Percentiles rank a stretch among this genome's conserved stretches.
phyloP scores from a whole-genome alignment of 345 rosid genomes.

The Dimocarpus longan region DNA sequence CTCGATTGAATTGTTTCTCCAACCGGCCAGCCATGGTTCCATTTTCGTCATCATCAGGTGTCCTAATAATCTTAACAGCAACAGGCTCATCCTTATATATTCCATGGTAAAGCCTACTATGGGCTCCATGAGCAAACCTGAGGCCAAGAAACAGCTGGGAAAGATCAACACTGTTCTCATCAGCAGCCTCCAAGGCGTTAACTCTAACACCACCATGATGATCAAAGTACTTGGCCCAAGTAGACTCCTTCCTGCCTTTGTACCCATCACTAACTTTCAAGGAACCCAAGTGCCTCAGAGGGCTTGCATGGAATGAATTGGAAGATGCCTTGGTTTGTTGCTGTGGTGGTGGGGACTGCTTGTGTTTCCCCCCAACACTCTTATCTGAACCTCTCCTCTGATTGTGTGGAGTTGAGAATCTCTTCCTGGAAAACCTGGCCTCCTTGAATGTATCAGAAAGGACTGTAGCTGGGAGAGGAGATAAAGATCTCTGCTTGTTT shows the following conservation, averaged over 20 bases:
- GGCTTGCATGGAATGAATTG: constrained; percentile 47
- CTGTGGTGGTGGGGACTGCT: constrained; percentile 26
- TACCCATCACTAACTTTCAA: constrained; percentile 57
- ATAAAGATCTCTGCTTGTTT: constrained; percentile 76
- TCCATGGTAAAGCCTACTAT: constrained; percentile 93
- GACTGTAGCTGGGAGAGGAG: constrained; percentile 66
- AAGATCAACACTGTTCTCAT: constrained; percentile 71
- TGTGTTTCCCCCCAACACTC: constrained; percentile 42
- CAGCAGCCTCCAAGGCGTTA: constrained; percentile 68
- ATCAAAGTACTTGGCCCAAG: constrained; percentile 90
- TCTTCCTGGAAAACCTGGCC: constrained; percentile 68
- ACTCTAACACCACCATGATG: constrained; percentile 80
- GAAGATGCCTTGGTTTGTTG: constrained; percentile 37
- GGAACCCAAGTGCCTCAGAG: constrained; percentile 58
- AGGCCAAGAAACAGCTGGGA: constrained; percentile 89
- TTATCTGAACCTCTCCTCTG: constrained; percentile 54
- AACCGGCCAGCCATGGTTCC: constrained; percentile 65
- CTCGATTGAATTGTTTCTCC: constrained; percentile 84
- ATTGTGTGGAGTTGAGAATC: constrained; percentile 87
- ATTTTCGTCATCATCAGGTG: constrained; percentile 86
- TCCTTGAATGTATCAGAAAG: constrained; percentile 83
- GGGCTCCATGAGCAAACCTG: constrained; percentile 91
- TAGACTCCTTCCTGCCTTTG: constrained; percentile 62
- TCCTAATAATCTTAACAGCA: constrained; percentile 90
- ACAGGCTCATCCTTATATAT: constrained; percentile 88